A percentile compares a stretch with the other conserved stretches of the same genome.
phyloP scores from a whole-genome alignment of 2,329 filamentous ascomycete genomes.

The Arthrobotrys megalospora region DNA sequence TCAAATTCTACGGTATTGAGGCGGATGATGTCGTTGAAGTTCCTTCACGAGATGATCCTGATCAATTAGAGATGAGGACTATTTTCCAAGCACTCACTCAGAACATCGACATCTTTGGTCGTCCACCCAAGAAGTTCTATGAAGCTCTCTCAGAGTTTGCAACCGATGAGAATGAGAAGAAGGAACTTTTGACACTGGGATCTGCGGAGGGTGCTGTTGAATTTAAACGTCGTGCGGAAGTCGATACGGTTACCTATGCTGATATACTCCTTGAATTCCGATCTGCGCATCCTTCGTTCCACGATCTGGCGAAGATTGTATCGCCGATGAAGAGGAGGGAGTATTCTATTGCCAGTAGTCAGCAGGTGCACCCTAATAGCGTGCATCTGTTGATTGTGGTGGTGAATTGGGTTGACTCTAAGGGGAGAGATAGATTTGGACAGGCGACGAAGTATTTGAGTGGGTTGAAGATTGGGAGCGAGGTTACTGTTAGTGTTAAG shows the following conservation, averaged over 20 bases:
- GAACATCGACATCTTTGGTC: constrained; percentile 96
- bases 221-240: constrained; percentile 91
- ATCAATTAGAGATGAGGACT: constrained; percentile 86
- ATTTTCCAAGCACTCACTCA: constrained; percentile 92
- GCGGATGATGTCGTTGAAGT: constrained; percentile 90
- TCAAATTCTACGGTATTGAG: constrained; percentile 88
- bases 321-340: constrained; percentile 94
- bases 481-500: constrained; percentile 94
- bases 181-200: constrained; percentile 81
- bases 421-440: constrained; percentile 89
- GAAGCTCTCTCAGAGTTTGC: constrained; percentile 90
- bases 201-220: constrained; percentile 85
- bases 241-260: constrained; percentile 91
- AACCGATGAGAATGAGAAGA: constrained; percentile 84
- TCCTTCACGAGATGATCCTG: constrained; percentile 82
- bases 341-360: constrained; percentile 98
- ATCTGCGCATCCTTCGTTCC: constrained; percentile 89
- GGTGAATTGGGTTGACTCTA: constrained; percentile 92
- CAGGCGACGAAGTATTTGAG: constrained; percentile 94
- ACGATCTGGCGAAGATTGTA: constrained; percentile 89
- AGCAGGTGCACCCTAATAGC: constrained; percentile 90
- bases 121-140: constrained; percentile 98
- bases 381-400: constrained; percentile 97
- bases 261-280: constrained; percentile 91
- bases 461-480: constrained; percentile 79